A percentile compares a stretch with the other conserved stretches of the same genome.
Conservation (phyloP, 2,329 filamentous ascomycete species). For the Hyphodiscus sp. region DNA sequence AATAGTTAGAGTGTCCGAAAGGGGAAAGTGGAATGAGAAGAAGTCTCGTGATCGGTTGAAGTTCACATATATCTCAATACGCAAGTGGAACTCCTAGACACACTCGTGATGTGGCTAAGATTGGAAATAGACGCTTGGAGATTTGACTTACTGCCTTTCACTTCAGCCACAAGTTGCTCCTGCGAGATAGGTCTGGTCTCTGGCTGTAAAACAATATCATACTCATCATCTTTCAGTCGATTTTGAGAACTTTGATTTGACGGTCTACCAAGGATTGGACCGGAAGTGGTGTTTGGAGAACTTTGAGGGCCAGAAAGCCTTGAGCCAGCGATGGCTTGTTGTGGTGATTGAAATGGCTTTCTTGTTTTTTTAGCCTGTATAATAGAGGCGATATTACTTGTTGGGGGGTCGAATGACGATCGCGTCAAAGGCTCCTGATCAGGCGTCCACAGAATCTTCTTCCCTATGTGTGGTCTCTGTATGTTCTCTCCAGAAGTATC, state of each 20-base stretch:
- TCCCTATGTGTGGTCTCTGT: slow-evolving; percentile 12
- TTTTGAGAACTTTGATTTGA: slow-evolving; percentile 74
- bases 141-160: slow-evolving; percentile 33
- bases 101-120: background rate
- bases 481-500: slow-evolving; percentile 1
- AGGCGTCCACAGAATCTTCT: slow-evolving; percentile 23
- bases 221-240: slow-evolving; percentile 49
- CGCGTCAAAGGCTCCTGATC: slow-evolving; percentile 18
- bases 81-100: background rate
- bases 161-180: slow-evolving; percentile 17
- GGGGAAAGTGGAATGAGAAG: background rate
- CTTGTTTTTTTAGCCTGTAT: slow-evolving; percentile 17
- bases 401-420: slow-evolving; percentile 17
- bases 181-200: slow-evolving; percentile 33
- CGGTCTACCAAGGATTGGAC: background rate
- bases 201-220: slow-evolving; percentile 44
- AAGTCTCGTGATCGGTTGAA: background rate
- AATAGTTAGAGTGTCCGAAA: background rate
- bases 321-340: background rate
- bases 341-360: slow-evolving; percentile 6
- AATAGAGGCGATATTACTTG: slow-evolving; percentile 23
- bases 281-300: background rate
- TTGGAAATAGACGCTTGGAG: background rate
- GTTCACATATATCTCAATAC: background rate
- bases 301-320: background rate